These are phyloP conservation scores for Sporisorium scitamineum DNA, from an alignment of 1,284 basidiomycete species.

Conservation along the genomic window DNA sequence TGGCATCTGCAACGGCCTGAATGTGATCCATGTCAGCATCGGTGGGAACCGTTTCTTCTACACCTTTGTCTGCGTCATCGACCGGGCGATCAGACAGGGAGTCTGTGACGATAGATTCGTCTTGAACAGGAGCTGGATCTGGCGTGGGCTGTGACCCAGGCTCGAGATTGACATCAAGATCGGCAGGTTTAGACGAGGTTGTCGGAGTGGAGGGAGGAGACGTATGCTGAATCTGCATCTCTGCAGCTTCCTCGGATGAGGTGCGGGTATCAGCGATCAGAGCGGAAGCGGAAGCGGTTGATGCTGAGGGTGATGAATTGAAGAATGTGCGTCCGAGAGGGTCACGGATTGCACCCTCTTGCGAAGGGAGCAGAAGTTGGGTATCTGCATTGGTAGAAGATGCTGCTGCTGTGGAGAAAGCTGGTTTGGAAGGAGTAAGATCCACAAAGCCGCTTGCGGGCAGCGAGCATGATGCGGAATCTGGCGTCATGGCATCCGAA, in stretches of 20 bases:
- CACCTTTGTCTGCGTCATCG: background rate
- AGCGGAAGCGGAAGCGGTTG: background rate
- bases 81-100: background rate
- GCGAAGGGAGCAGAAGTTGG: constrained; percentile 2
- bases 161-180: background rate
- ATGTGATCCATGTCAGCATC: constrained; percentile 36
- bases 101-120: background rate
- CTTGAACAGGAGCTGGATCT: background rate
- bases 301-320: constrained; percentile 2
- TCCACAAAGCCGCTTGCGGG: constrained; percentile 32
- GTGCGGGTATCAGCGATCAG: constrained; percentile 18
- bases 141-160: background rate
- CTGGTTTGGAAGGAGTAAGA: constrained; percentile 8
- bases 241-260: constrained; percentile 33
- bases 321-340: constrained; percentile 19
- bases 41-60: constrained; percentile 9
- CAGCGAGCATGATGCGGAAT: background rate
- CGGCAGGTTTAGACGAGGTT: background rate
- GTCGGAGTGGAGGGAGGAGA: constrained; percentile 14
- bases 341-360: constrained; percentile 43
- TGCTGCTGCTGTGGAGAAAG: background rate
- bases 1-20: constrained; percentile 13
- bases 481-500: background rate
- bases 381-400: constrained; percentile 1
- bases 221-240: constrained; percentile 15